Conservation (phyloP, 2,329 filamentous ascomycete species). For the Ophiostoma montium region DNA sequence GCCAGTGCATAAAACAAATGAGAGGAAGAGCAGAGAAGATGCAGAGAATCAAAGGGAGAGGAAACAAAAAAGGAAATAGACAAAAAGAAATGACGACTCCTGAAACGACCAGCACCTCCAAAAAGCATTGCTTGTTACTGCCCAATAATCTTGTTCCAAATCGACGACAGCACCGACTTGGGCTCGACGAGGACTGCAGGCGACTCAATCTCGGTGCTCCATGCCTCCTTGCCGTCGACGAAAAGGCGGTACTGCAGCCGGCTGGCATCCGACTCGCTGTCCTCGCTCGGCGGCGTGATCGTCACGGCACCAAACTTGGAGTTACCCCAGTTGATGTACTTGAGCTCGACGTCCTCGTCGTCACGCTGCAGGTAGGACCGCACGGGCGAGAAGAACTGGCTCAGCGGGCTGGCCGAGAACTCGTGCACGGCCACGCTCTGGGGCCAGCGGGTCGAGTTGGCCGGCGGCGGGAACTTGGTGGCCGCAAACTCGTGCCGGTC, state of each 20-base stretch:
- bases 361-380: slow-evolving; percentile 73
- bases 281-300: slow-evolving; percentile 35
- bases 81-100: not conserved
- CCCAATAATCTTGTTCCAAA: slow-evolving; percentile 30
- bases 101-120: no score
- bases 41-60: not conserved
- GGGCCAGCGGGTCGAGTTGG: slow-evolving; percentile 43
- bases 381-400: slow-evolving; percentile 84
- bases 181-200: slow-evolving; percentile 20
- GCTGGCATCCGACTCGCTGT: slow-evolving; percentile 29
- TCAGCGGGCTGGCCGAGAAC: slow-evolving; percentile 81
- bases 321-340: slow-evolving; percentile 75
- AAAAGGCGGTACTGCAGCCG: slow-evolving; percentile 69
- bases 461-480: slow-evolving; percentile 58
- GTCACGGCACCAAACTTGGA: slow-evolving; percentile 79
- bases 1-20: not conserved
- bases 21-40: not conserved
- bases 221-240: slow-evolving; percentile 65
- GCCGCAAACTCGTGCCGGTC: slow-evolving; percentile 97
- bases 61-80: not conserved
- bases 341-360: slow-evolving; percentile 67
- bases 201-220: slow-evolving; percentile 47
- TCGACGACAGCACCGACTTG: slow-evolving; percentile 22
- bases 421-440: slow-evolving; percentile 61
- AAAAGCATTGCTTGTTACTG: not conserved